These are phyloP conservation scores for Daldinia eschscholtzii DNA, from an alignment of 2,329 filamentous ascomycete species.

Conservation along the genomic window DNA sequence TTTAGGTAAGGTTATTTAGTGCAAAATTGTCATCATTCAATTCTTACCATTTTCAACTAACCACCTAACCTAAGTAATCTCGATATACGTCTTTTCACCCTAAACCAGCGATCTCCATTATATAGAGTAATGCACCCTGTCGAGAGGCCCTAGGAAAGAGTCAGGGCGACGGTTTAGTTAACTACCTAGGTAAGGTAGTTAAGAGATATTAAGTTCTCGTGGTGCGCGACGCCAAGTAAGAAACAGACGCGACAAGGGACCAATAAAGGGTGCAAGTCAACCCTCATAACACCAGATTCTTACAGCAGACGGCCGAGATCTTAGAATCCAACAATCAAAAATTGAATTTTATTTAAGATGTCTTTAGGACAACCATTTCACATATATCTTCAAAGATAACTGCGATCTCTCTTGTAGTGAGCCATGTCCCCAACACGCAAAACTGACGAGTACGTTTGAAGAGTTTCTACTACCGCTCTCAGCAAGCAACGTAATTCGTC, in stretches of 20 bases:
- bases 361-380: background rate
- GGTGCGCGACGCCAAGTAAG: background rate
- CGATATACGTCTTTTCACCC: background rate
- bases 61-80: too few relatives aligned
- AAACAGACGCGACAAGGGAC: background rate
- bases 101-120: background rate
- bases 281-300: background rate
- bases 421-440: background rate
- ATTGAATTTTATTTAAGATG: background rate
- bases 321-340: background rate
- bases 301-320: background rate
- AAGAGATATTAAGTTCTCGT: background rate
- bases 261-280: background rate
- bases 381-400: background rate
- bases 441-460: background rate
- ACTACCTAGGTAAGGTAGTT: background rate
- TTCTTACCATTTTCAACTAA: slow-evolving; percentile 1
- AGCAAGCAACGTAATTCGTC: background rate
- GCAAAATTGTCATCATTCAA: background rate
- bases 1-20: background rate
- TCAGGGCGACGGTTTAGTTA: background rate
- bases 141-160: background rate
- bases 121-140: background rate
- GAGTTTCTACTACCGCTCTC: background rate
- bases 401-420: background rate